A percentile compares a stretch with the other conserved stretches of the same genome.
Evolutionary conservation across 306 rosid species (phyloP).

Genomic region (Dalbergia cochinchinensis): DNA sequence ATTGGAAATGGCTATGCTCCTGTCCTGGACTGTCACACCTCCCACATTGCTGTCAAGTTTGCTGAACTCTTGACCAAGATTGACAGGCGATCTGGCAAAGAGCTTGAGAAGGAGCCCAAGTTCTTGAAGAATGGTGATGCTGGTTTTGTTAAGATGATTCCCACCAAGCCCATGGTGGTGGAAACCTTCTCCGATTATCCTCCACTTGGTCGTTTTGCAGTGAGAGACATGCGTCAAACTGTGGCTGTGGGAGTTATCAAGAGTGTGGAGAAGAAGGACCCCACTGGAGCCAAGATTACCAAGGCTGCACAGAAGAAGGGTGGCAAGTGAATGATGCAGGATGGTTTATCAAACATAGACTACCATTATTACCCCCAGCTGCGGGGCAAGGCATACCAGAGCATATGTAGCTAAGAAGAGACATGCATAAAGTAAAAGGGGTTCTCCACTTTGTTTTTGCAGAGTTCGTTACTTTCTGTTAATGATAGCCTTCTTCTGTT

Average conservation of each 20-base stretch:
- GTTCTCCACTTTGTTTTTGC: too few species aligned
- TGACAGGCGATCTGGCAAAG: conserved; percentile 91
- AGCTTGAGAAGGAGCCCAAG: conserved; percentile 91
- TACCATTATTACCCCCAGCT: not conserved
- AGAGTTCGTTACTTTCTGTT: too few species aligned
- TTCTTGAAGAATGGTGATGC: conserved; percentile 92
- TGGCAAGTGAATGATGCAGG: conserved; percentile 66
- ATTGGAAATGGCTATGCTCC: conserved; percentile 94
- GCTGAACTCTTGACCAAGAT: conserved; percentile 81
- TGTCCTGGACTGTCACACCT: conserved; percentile 92
- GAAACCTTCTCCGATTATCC: conserved; percentile 88
- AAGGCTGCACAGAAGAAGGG: conserved; percentile 80
- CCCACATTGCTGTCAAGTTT: conserved; percentile 90
- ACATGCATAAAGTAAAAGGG: too few species aligned
- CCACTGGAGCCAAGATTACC: conserved; percentile 76
- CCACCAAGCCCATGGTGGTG: conserved; percentile 93
- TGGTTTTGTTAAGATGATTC: conserved; percentile 86
- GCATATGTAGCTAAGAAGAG: too few species aligned
- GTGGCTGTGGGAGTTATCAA: conserved; percentile 96
- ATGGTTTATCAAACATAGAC: conserved; percentile 2
- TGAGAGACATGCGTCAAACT: conserved; percentile 94
- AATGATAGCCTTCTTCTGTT: too few species aligned
- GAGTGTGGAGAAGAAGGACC: conserved; percentile 90
- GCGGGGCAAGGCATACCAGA: too few species aligned
- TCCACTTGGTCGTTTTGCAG: conserved; percentile 91